Evolutionary conservation across 169 alveolate species (phyloP).

Genomic region (Cryptosporidium baileyi): DNA sequence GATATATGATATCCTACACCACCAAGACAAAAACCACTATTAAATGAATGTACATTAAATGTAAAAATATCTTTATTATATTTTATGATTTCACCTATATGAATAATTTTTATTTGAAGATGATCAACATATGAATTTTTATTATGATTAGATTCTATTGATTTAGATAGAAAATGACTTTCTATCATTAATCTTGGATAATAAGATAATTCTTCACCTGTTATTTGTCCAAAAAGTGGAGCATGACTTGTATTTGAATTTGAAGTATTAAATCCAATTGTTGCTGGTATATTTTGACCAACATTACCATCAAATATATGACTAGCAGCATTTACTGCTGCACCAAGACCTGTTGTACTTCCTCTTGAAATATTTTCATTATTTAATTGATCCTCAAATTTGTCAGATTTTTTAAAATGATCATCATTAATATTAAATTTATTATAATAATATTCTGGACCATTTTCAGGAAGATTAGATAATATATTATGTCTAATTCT

Average conservation of each 20-base stretch:
- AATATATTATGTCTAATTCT: slow-evolving; percentile 1
- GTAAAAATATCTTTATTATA: background rate
- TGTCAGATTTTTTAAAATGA: background rate
- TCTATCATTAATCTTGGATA: slow-evolving; percentile 25
- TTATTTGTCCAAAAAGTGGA: slow-evolving; percentile 21
- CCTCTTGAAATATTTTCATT: background rate
- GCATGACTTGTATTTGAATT: slow-evolving; percentile 39
- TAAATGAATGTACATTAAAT: slow-evolving; percentile 27
- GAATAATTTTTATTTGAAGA: slow-evolving; percentile 16
- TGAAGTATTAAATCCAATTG: slow-evolving; percentile 29
- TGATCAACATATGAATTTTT: background rate
- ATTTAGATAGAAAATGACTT: background rate
- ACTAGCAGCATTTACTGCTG: slow-evolving; percentile 43
- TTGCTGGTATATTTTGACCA: slow-evolving; percentile 20
- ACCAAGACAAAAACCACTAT: slow-evolving; percentile 62
- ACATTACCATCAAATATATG: slow-evolving; percentile 65
- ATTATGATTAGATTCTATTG: background rate
- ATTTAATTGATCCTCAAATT: background rate
- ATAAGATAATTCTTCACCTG: slow-evolving; percentile 48
- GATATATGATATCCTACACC: slow-evolving; percentile 46
- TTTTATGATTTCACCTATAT: slow-evolving; percentile 28
- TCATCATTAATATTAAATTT: background rate
- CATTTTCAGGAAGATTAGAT: slow-evolving; percentile 14
- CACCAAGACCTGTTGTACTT: slow-evolving; percentile 28
- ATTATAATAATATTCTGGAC: slow-evolving; percentile 54